Percentiles rank a stretch among this genome's conserved stretches.
These are phyloP conservation scores for Luffa acutangula DNA, from an alignment of 306 rosid species.

Conservation along the genomic window DNA sequence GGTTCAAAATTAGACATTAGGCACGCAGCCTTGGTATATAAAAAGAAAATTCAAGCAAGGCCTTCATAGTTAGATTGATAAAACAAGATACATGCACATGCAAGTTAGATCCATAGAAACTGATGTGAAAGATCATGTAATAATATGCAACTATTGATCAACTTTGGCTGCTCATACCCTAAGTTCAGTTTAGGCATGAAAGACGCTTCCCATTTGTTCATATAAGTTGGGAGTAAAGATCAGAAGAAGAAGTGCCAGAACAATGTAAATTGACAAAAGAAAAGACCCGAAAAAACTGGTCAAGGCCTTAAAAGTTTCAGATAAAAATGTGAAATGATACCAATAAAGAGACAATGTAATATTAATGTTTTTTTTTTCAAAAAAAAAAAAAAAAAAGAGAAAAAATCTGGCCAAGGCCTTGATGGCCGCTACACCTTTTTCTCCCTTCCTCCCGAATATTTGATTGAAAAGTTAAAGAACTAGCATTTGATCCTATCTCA, in stretches of 20 bases:
- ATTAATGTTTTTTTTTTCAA: neutral
- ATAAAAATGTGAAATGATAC: neutral
- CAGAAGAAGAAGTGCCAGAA: neutral
- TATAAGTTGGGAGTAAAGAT: neutral
- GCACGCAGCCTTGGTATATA: neutral
- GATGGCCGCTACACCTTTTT: conserved; percentile 48
- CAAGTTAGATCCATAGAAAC: neutral
- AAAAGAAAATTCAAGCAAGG: neutral
- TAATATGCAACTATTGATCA: neutral
- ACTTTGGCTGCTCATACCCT: neutral
- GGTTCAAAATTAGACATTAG: neutral
- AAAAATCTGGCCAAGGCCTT: neutral
- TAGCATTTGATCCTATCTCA: conserved; percentile 36
- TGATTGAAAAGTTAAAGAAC: conserved; percentile 32
- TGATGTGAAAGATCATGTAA: neutral
- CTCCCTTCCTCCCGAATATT: conserved; percentile 71
- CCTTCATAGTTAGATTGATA: neutral
- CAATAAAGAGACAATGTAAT: neutral
- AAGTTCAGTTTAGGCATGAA: neutral
- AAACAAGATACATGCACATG: neutral
- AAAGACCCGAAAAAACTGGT: too few relatives aligned
- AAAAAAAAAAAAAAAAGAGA: neutral
- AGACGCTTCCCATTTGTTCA: neutral
- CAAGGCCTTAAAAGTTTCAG: too few relatives aligned
- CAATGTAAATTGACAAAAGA: neutral